Evolutionary conservation across 2,329 filamentous ascomycete genomes (phyloP).

Genomic region (Onygena corvina): DNA sequence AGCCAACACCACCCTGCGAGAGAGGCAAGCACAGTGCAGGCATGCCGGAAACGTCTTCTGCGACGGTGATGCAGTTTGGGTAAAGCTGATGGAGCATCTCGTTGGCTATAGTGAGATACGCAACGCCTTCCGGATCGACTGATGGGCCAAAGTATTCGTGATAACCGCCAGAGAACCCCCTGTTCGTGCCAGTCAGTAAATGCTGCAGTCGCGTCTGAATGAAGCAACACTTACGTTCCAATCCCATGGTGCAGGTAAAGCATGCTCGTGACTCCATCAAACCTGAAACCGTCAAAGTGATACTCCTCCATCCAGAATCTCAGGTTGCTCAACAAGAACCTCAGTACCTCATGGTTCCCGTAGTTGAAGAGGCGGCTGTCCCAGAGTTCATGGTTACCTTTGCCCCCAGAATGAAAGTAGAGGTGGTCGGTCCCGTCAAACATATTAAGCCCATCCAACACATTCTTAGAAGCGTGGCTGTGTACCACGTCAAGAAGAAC

Average conservation of each 20-base stretch:
- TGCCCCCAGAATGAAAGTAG: constrained; percentile 83
- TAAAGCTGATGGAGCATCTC: constrained; percentile 89
- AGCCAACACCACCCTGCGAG: constrained; percentile 79
- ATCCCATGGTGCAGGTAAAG: constrained; percentile 93
- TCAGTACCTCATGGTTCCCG: constrained; percentile 79
- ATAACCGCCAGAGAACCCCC: constrained; percentile 92
- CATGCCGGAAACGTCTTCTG: constrained; percentile 97
- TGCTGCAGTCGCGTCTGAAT: not conserved
- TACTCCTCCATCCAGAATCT: constrained; percentile 99
- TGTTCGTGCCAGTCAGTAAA: constrained; percentile 26
- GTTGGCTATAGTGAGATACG: constrained; percentile 93
- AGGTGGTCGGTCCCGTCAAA: constrained; percentile 91
- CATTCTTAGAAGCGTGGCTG: constrained; percentile 96
- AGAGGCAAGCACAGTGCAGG: constrained; percentile 84
- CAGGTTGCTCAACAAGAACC: constrained; percentile 91
- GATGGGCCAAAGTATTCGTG: constrained; percentile 89
- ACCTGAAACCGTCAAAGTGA: constrained; percentile 89
- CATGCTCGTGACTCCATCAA: constrained; percentile 98
- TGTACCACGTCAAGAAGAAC: constrained; percentile 93
- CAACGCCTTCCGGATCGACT: constrained; percentile 86
- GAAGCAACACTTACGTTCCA: constrained; percentile 58
- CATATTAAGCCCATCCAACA: constrained; percentile 85
- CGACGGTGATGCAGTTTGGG: constrained; percentile 77
- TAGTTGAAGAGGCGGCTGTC: constrained; percentile 97
- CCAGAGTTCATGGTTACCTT: constrained; percentile 85